Percentiles rank a stretch among this genome's conserved stretches.
These are phyloP conservation scores for Aspergillus heteromorphus DNA, from an alignment of 495 filamentous ascomycete species.

Conservation along the genomic window DNA sequence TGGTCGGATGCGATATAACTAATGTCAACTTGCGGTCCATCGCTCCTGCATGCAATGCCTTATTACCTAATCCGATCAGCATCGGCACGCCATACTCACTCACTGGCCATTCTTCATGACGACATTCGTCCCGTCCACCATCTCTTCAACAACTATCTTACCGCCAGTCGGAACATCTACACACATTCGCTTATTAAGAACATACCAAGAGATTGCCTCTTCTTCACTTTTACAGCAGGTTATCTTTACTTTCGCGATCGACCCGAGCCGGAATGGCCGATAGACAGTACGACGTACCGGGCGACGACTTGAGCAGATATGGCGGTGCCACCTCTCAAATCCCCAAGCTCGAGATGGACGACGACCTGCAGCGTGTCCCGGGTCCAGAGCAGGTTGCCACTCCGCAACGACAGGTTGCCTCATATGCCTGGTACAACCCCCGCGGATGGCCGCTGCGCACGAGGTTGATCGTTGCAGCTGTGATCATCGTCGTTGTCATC, in stretches of 20 bases:
- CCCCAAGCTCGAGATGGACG: conserved; percentile 13
- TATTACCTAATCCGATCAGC: conserved; percentile 9
- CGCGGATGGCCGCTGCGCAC: conserved; percentile 45
- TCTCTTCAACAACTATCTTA: background rate
- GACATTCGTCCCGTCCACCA: background rate
- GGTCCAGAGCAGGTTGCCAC: background rate
- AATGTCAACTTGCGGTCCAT: too few relatives aligned
- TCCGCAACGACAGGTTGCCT: background rate
- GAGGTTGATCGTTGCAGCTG: conserved; percentile 31
- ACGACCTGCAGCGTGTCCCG: conserved; percentile 13
- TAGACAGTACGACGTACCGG: conserved; percentile 10
- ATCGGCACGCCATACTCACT: background rate
- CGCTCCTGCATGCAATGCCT: background rate
- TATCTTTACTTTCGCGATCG: background rate
- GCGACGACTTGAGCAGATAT: conserved; percentile 19
- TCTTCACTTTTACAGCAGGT: background rate
- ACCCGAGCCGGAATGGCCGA: conserved; percentile 13
- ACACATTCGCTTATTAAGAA: background rate
- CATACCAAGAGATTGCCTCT: background rate
- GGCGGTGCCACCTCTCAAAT: conserved; percentile 16
- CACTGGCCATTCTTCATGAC: conserved; percentile 5
- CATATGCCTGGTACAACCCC: conserved; percentile 40
- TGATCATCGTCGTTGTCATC: conserved; percentile 38
- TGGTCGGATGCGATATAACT: too few relatives aligned
- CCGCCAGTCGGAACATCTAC: background rate